Evolutionary conservation across 371 early-diverging fungal genomes (phyloP).

Genomic region (Dichotomocladium elegans): DNA sequence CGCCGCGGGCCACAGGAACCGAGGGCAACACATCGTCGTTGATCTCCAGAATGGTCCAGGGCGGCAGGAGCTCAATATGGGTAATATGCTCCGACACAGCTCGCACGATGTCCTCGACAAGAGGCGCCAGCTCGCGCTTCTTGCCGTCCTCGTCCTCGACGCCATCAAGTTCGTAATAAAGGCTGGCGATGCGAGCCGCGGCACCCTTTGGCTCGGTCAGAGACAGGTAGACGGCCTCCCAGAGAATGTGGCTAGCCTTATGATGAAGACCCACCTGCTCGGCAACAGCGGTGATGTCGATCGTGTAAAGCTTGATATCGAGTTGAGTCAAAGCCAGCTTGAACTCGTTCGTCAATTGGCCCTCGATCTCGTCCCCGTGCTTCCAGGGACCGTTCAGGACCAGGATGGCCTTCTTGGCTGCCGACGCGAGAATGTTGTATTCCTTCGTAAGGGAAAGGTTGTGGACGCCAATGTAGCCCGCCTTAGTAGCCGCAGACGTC

Average conservation of each 20-base stretch:
- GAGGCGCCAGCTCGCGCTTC: constrained; percentile 18
- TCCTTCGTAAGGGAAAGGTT: constrained; percentile 52
- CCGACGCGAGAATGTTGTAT: constrained; percentile 59
- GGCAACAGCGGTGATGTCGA: constrained; percentile 65
- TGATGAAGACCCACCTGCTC: constrained; percentile 58
- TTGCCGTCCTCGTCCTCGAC: constrained; percentile 18
- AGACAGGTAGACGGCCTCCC: constrained; percentile 59
- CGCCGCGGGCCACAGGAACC: constrained; percentile 31
- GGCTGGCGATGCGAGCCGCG: constrained; percentile 14
- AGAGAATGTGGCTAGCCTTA: constrained; percentile 44
- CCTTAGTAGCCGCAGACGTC: constrained; percentile 35
- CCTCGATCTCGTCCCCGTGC: constrained; percentile 64
- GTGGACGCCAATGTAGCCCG: constrained; percentile 67
- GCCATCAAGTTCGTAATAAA: constrained; percentile 28
- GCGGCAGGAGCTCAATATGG: constrained; percentile 41
- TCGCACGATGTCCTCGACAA: constrained; percentile 20
- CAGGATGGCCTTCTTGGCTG: constrained; percentile 53
- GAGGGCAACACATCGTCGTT: constrained; percentile 30
- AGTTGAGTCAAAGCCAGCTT: constrained; percentile 56
- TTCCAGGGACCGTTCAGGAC: constrained; percentile 68
- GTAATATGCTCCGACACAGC: constrained; percentile 27
- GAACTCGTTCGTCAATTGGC: constrained; percentile 67
- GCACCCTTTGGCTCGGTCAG: constrained; percentile 18
- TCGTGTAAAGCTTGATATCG: constrained; percentile 54
- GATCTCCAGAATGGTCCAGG: constrained; percentile 52